Conservation (phyloP, 202 grass and related monocot species). For the Setaria italica region DNA sequence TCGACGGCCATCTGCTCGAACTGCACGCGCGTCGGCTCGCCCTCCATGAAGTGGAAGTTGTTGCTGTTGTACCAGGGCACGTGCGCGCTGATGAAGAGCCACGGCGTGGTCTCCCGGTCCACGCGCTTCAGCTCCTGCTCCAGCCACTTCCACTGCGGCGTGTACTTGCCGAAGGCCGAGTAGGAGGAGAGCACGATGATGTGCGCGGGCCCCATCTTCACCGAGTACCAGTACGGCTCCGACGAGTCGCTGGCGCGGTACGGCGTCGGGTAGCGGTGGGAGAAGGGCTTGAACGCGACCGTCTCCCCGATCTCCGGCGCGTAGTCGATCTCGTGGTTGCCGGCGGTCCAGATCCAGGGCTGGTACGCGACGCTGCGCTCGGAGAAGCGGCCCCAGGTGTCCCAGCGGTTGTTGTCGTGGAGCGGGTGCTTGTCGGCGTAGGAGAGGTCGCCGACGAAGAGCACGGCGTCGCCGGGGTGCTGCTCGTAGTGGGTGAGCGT, state of each 20-base stretch:
- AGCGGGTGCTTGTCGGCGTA: conserved; percentile 73
- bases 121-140: conserved; percentile 55
- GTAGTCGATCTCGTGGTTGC: conserved; percentile 79
- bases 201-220: conserved; percentile 63
- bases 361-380: conserved; percentile 79
- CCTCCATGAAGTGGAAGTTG: conserved; percentile 82
- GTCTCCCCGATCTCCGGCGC: conserved; percentile 63
- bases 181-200: conserved; percentile 77
- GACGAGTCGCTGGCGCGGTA: conserved; percentile 49
- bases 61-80: conserved; percentile 83
- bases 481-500: conserved; percentile 64
- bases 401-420: conserved; percentile 70
- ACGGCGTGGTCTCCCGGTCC: conserved; percentile 51
- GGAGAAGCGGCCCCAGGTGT: conserved; percentile 69
- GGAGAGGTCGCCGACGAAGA: conserved; percentile 73
- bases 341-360: conserved; percentile 68
- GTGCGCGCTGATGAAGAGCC: conserved; percentile 62
- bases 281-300: conserved; percentile 56
- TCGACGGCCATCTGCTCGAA: conserved; percentile 58
- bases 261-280: conserved; percentile 65
- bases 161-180: conserved; percentile 70
- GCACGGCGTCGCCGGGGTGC: conserved; percentile 46
- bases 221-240: conserved; percentile 66
- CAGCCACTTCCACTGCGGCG: conserved; percentile 66
- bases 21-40: conserved; percentile 64